Evolutionary conservation across 495 filamentous ascomycete genomes (phyloP).

Genomic region (Podospora pseudoanserina): DNA sequence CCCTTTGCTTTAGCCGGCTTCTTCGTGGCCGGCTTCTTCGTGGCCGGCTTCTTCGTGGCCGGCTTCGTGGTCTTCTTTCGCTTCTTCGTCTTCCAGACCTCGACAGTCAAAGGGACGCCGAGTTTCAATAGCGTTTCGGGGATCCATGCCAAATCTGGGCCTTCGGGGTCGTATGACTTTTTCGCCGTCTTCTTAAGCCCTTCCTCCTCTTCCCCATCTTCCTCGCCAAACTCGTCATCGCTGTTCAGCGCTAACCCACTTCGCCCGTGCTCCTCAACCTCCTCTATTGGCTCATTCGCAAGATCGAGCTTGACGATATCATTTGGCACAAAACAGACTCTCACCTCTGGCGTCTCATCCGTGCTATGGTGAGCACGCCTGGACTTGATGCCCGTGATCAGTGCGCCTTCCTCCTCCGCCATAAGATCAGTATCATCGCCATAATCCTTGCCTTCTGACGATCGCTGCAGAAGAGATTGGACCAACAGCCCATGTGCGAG

Average conservation of each 20-base stretch:
- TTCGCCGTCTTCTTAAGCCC: conserved; percentile 32
- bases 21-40: conserved; percentile 24
- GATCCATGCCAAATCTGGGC: conserved; percentile 71
- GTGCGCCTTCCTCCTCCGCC: conserved; percentile 42
- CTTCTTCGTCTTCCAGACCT: conserved; percentile 68
- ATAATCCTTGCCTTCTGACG: conserved; percentile 16
- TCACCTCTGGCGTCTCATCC: conserved; percentile 70
- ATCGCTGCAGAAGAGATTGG: conserved; percentile 53
- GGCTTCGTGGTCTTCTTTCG: conserved; percentile 41
- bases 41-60: conserved; percentile 20
- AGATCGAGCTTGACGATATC: conserved; percentile 77
- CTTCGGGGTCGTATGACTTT: conserved; percentile 63
- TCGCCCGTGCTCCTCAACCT: conserved; percentile 42
- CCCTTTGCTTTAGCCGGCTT: conserved; percentile 25
- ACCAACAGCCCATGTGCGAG: conserved; percentile 75
- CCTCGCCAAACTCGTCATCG: conserved; percentile 55
- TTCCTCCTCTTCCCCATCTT: conserved; percentile 40
- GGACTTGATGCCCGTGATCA: conserved; percentile 62
- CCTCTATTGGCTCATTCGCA: conserved; percentile 60
- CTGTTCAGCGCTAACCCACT: conserved; percentile 50
- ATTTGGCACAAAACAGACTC: conserved; percentile 70
- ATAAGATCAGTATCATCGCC: conserved; percentile 42
- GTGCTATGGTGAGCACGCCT: conserved; percentile 66
- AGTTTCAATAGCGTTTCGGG: conserved; percentile 65
- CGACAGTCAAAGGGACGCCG: conserved; percentile 67